Base-by-base conservation (phyloP, 257 asterid species). In the Solanum tarijense region DNA sequence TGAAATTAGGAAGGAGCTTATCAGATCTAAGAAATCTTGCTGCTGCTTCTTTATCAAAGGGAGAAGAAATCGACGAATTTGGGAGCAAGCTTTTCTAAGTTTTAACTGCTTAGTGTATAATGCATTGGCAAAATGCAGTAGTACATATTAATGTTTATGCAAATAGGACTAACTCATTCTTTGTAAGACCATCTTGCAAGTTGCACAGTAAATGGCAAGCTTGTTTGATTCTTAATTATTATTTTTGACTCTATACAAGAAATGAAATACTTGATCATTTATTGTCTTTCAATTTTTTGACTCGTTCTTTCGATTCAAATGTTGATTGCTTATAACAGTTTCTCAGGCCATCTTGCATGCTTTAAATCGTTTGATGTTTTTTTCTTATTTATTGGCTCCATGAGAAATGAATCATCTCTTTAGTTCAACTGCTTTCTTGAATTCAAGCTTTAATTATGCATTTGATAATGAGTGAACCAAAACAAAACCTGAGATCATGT, bases 1-100 rank as follows among this genome's bases (percentile, higher is more conserved):
- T 95, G 92, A 93, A 93, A 90, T 89, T 95, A 25, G 98, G 98
- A 23, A 88, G 98, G 89, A 96, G 98, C 83, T 86, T 94, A 72
- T 94, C 98, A 76, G 92, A 95, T 87, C 90, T 96, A 1, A 93
- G 95, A 83, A 90, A 90, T 88, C 90, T 94, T 4, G 93, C 93
- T 1, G 84, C 88, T 43, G 84, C 89, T 43, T 88, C 92, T 25
- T 74, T 91, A 3, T 85, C 27, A 6, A 86, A 75, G 43, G 88
- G 79, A 35, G 93, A 65, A 5, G 89, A 41, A 23, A 55, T 27
- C 3, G 92, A 92, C 12, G 92, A 93, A 68, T 94, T 92, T 85
- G 98, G 90, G 4, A 93, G 98, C 98, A 95, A 93, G 91, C 94
- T 95, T 55, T 95, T 94, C 86, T 94, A 81, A 7, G 46, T 13